Evolutionary conservation across 2,329 filamentous ascomycete species (phyloP).

Genomic region (Microdochium nivale): DNA sequence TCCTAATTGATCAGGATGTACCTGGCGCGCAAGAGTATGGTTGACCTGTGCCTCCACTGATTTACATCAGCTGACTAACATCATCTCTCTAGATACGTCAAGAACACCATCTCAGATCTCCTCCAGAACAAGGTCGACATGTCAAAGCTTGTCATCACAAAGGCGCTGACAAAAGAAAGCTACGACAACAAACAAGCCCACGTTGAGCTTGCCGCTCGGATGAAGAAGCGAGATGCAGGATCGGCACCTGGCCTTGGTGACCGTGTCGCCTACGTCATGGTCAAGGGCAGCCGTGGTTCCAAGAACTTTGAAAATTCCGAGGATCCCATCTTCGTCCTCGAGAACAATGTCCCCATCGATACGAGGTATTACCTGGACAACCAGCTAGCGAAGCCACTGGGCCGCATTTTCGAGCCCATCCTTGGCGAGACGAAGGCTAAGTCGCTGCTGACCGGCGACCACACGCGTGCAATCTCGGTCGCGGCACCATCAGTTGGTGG

Average conservation of each 20-base stretch:
- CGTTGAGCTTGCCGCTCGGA: slow-evolving; percentile 87
- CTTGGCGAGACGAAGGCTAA: slow-evolving; percentile 86
- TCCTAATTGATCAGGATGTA: slow-evolving; percentile 87
- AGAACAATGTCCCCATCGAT: slow-evolving; percentile 96
- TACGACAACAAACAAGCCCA: slow-evolving; percentile 93
- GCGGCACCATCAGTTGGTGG: slow-evolving; percentile 87
- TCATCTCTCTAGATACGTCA: slow-evolving; percentile 65
- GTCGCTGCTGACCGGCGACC: slow-evolving; percentile 80
- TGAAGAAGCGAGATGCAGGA: slow-evolving; percentile 93
- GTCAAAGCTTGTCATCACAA: slow-evolving; percentile 98
- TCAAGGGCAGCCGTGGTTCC: slow-evolving; percentile 79
- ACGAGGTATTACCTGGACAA: slow-evolving; percentile 99
- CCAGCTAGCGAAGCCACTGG: slow-evolving; percentile 88
- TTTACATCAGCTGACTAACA: slow-evolving; percentile 24
- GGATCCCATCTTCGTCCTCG: slow-evolving; percentile 92
- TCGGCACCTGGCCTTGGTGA: slow-evolving; percentile 90
- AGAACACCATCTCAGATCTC: slow-evolving; percentile 88
- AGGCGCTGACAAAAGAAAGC: slow-evolving; percentile 83
- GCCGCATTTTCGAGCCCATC: slow-evolving; percentile 96
- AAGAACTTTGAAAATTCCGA: slow-evolving; percentile 98
- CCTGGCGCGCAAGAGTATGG: slow-evolving; percentile 87
- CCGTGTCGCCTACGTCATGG: slow-evolving; percentile 95
- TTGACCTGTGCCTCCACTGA: neutral
- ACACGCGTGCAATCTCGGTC: slow-evolving; percentile 90
- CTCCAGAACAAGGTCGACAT: slow-evolving; percentile 98